These are phyloP conservation scores for Dendrostoma leiphaemia DNA, from an alignment of 2,329 filamentous ascomycete genomes.

Conservation along the genomic window DNA sequence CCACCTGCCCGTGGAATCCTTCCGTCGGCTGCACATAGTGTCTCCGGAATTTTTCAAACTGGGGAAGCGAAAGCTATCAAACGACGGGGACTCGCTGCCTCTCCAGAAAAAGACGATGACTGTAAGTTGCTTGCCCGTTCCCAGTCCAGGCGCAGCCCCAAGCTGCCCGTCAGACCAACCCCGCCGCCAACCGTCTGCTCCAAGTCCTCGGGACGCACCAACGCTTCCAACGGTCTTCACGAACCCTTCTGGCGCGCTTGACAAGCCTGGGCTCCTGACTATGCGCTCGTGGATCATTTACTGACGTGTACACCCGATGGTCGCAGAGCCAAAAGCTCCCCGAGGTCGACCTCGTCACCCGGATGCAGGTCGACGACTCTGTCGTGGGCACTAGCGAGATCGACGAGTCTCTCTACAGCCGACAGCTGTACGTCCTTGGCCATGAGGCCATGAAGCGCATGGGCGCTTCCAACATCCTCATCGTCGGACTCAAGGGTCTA, in stretches of 20 bases:
- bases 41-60: constrained; percentile 42
- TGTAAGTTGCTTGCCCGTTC: constrained; percentile 41
- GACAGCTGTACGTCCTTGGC: constrained; percentile 69
- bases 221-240: not conserved
- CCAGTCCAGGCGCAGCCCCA: not conserved
- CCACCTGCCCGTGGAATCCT: not conserved
- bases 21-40: constrained; percentile 7
- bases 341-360: constrained; percentile 61
- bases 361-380: constrained; percentile 65
- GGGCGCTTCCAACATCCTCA: constrained; percentile 90
- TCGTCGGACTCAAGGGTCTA: constrained; percentile 88
- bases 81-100: constrained; percentile 52
- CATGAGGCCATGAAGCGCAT: constrained; percentile 97
- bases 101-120: constrained; percentile 61
- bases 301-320: constrained; percentile 19
- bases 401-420: constrained; percentile 72
- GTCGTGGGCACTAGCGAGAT: constrained; percentile 57
- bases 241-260: not conserved
- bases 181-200: not conserved
- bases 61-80: constrained; percentile 68
- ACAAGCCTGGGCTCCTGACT: not conserved
- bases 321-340: constrained; percentile 50
- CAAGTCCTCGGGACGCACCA: not conserved
- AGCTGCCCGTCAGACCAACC: not conserved
- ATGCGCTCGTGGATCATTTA: not conserved